Conservation (phyloP, 1,284 basidiomycete genomes). For the Rhodofomes roseus region DNA sequence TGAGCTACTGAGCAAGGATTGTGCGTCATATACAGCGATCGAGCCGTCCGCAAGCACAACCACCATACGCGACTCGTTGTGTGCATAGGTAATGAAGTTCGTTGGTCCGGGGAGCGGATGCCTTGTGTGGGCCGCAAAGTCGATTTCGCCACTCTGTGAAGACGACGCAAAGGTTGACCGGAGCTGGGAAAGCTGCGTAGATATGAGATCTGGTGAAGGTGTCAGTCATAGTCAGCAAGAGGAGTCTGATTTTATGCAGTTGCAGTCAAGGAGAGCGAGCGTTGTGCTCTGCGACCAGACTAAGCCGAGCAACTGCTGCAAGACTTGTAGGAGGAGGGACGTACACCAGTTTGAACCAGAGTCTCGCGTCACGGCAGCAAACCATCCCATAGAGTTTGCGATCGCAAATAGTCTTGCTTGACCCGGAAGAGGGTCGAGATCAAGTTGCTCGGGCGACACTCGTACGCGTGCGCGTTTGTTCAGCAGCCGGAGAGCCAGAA, state of each 20-base stretch:
- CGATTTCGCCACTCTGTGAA: conserved; percentile 30
- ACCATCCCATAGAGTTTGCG: conserved; percentile 60
- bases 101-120: conserved; percentile 45
- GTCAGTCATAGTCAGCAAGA: neutral
- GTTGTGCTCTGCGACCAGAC: neutral
- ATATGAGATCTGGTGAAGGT: conserved; percentile 42
- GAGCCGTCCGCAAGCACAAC: conserved; percentile 57
- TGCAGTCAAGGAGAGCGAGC: no score
- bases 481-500: conserved; percentile 43
- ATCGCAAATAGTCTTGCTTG: conserved; percentile 48
- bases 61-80: conserved; percentile 54
- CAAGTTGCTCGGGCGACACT: conserved; percentile 48
- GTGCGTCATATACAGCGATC: conserved; percentile 54
- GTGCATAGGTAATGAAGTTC: conserved; percentile 50
- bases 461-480: conserved; percentile 60
- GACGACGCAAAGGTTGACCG: conserved; percentile 42
- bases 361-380: conserved; percentile 50
- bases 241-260: neutral
- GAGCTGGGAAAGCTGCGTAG: conserved; percentile 56
- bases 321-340: neutral
- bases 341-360: neutral
- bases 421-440: conserved; percentile 37
- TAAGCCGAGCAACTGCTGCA: neutral
- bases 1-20: conserved; percentile 42
- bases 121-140: conserved; percentile 46